A percentile compares a stretch with the other conserved stretches of the same genome.
Evolutionary conservation across 768 basidiomycete species (phyloP).

Genomic region (Calocybe cyanea): DNA sequence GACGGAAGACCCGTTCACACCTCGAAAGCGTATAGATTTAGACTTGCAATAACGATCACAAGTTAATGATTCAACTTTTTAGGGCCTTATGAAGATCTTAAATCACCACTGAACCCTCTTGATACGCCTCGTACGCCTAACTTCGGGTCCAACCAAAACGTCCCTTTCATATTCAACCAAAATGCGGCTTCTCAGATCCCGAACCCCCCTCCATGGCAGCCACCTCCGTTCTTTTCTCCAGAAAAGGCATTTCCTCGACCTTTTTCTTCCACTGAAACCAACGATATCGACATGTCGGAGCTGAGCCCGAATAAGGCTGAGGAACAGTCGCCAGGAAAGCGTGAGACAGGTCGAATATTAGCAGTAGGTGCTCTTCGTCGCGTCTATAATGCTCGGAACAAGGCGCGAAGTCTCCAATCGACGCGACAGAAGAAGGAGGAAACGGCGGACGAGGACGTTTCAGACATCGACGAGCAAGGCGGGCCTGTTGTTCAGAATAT

Average conservation of each 20-base stretch:
- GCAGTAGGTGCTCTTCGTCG: conserved; percentile 64
- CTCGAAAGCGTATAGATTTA: conserved; percentile 61
- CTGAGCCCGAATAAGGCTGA: conserved; percentile 54
- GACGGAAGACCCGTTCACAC: conserved; percentile 45
- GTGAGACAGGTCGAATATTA: conserved; percentile 43
- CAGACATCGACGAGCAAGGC: conserved; percentile 43
- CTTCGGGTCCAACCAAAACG: conserved; percentile 63
- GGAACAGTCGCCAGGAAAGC: conserved; percentile 26
- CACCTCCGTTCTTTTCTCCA: conserved; percentile 57
- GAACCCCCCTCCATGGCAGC: conserved; percentile 62
- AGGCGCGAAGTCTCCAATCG: conserved; percentile 26
- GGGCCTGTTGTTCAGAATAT: conserved; percentile 42
- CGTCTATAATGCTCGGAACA: conserved; percentile 60
- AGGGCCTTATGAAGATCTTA: conserved; percentile 39
- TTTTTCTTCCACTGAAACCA: conserved; percentile 38
- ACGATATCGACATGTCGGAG: conserved; percentile 77
- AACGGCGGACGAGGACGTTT: conserved; percentile 39
- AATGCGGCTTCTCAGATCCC: conserved; percentile 37
- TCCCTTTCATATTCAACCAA: conserved; percentile 68
- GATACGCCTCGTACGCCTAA: conserved; percentile 38
- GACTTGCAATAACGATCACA: conserved; percentile 4
- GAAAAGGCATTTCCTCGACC: conserved; percentile 55
- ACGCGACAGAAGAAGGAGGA: conserved; percentile 19
- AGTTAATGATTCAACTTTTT: conserved; percentile 8
- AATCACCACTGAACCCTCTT: conserved; percentile 40